phyloP scores from a whole-genome alignment of 495 filamentous ascomycete species.

The Darksidea phi region DNA sequence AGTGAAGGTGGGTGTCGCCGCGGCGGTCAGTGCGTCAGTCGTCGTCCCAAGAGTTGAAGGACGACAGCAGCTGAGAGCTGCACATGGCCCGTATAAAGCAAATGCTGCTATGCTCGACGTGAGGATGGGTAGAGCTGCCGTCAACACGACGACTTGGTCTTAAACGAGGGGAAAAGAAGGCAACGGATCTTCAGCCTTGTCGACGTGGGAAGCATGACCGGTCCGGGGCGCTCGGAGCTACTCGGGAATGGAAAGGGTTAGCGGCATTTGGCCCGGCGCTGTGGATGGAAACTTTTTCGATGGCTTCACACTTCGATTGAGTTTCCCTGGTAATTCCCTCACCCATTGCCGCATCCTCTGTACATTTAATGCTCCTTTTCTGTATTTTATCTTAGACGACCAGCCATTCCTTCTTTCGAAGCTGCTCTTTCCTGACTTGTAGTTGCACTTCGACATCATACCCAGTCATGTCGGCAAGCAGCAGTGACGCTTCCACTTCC shows the following conservation, averaged over 20 bases:
- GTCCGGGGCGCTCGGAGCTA: background rate
- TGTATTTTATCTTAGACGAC: slow-evolving; percentile 25
- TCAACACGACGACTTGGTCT: no score
- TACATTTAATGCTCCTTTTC: slow-evolving; percentile 33
- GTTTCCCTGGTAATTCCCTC: background rate
- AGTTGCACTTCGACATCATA: background rate
- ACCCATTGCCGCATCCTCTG: slow-evolving; percentile 4
- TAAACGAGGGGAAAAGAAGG: no score
- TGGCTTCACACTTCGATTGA: background rate
- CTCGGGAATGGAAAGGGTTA: background rate
- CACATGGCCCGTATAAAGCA: no score
- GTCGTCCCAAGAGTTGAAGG: no score
- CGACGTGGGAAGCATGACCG: no score
- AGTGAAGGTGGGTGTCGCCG: no score
- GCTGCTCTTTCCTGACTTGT: background rate
- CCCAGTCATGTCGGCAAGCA: slow-evolving; percentile 33
- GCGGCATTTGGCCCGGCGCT: background rate
- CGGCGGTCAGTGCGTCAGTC: no score
- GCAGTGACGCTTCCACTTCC: slow-evolving; percentile 35
- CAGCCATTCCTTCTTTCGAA: slow-evolving; percentile 19
- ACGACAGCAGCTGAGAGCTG: no score
- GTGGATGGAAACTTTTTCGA: slow-evolving; percentile 8
- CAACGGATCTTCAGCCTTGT: no score
- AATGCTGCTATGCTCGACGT: no score
- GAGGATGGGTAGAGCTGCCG: no score